phyloP scores from a whole-genome alignment of 2,329 filamentous ascomycete genomes.

The Aschersonia sp. region DNA sequence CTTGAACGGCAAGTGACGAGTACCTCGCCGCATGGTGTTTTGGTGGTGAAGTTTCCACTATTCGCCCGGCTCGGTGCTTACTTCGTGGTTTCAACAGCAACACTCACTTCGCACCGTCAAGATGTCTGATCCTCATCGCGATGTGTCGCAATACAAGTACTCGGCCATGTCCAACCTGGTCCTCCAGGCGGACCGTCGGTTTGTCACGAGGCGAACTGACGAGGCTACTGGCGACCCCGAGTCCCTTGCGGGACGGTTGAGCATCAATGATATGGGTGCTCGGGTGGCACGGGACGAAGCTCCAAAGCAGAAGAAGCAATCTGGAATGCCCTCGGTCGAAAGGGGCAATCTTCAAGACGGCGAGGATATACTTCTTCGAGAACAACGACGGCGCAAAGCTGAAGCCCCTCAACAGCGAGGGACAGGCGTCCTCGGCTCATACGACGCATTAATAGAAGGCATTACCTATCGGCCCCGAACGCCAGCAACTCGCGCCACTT shows the following conservation, averaged over 20 bases:
- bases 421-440: constrained; percentile 67
- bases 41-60: constrained; percentile 9
- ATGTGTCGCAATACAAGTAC: constrained; percentile 98
- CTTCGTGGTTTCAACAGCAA: constrained; percentile 10
- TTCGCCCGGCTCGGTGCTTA: constrained; percentile 22
- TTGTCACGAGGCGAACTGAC: constrained; percentile 82
- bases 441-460: constrained; percentile 79
- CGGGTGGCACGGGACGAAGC: constrained; percentile 66
- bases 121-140: constrained; percentile 63
- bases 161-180: constrained; percentile 99
- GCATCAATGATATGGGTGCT: constrained; percentile 87
- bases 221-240: constrained; percentile 96
- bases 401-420: constrained; percentile 53
- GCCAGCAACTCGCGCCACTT: constrained; percentile 79
- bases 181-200: constrained; percentile 96
- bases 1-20: too few species aligned
- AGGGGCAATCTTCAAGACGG: constrained; percentile 66
- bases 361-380: constrained; percentile 66
- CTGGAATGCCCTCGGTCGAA: constrained; percentile 55
- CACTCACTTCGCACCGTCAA: constrained; percentile 18
- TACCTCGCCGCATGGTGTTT: too few species aligned
- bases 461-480: constrained; percentile 87
- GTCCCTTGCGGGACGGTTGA: constrained; percentile 86
- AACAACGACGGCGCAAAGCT: constrained; percentile 77
- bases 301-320: constrained; percentile 67